These are phyloP conservation scores for Ophiostoma piceae DNA, from an alignment of 2,329 filamentous ascomycete genomes.

Conservation along the genomic window DNA sequence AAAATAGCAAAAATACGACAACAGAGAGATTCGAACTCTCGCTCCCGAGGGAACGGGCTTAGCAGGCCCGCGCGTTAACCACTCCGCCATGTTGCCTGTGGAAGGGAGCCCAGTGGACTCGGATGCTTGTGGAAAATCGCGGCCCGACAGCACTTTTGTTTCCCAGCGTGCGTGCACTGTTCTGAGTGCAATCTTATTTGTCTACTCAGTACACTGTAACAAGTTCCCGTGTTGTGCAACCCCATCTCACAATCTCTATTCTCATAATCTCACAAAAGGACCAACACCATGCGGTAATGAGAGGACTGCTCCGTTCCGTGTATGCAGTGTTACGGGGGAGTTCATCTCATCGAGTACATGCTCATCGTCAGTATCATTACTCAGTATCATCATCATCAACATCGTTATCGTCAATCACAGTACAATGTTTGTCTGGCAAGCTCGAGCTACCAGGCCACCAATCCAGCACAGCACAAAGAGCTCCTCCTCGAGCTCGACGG, in stretches of 20 bases:
- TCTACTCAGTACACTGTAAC: no score
- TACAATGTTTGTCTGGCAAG: background rate
- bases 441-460: background rate
- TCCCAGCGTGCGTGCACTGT: background rate
- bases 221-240: constrained; percentile 2
- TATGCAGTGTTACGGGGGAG: constrained; percentile 5
- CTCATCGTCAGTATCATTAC: no score
- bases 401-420: background rate
- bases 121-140: background rate
- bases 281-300: background rate
- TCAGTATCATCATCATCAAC: background rate
- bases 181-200: background rate
- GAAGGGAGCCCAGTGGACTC: background rate
- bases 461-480: background rate
- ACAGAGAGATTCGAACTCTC: constrained; percentile 17
- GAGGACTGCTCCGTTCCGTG: background rate
- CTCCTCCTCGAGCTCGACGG: background rate
- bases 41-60: constrained; percentile 17
- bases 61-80: constrained; percentile 17
- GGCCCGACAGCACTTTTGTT: constrained; percentile 1
- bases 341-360: background rate
- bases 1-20: background rate
- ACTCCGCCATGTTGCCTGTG: constrained; percentile 15
- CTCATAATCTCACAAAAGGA: no score
- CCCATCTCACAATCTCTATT: background rate